These are phyloP conservation scores for Solanum corneliomulleri DNA, from an alignment of 257 asterid species.

Conservation along the genomic window DNA sequence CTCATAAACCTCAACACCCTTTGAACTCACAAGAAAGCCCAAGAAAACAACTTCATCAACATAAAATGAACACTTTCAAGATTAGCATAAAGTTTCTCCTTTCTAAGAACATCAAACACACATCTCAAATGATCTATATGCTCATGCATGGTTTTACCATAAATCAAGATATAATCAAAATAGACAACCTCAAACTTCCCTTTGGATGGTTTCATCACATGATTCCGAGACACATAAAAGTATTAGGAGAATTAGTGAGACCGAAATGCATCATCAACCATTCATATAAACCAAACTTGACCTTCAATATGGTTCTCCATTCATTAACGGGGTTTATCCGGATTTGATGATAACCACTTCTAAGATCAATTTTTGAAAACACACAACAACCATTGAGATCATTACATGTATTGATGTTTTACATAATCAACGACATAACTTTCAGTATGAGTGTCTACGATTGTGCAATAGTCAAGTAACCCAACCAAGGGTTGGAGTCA, in stretches of 20 bases:
- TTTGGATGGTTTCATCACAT: background rate
- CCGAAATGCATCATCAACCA: background rate
- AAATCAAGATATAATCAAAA: background rate
- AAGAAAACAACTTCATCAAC: background rate
- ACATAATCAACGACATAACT: no score
- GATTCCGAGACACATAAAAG: background rate
- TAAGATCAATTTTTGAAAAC: background rate
- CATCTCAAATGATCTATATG: background rate
- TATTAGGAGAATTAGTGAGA: background rate
- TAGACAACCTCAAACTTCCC: background rate
- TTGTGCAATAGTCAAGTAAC: no score
- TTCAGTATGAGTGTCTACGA: no score
- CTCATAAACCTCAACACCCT: background rate
- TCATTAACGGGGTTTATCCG: background rate
- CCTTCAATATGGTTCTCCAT: background rate
- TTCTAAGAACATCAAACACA: background rate
- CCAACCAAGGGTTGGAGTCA: no score
- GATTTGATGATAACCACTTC: background rate
- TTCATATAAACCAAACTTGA: background rate
- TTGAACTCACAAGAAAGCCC: background rate
- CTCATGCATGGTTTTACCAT: background rate
- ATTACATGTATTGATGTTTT: no score
- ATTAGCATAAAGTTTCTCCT: no score
- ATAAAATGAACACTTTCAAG: no score
- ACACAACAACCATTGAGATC: no score